phyloP scores from a whole-genome alignment of 768 basidiomycete species.

The Xanthoconium stramineum region DNA sequence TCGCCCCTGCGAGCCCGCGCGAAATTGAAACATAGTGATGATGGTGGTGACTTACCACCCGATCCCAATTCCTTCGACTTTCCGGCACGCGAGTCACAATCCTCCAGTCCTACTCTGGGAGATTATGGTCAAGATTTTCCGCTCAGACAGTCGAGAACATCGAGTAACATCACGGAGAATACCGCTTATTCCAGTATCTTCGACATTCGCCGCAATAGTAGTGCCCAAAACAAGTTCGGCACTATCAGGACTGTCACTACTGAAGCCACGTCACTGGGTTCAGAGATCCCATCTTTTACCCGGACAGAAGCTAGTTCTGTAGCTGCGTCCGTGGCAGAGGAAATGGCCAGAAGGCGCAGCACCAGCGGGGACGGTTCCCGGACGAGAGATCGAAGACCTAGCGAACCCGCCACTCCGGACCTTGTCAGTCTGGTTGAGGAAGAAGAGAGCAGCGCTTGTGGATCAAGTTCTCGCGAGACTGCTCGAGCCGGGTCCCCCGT shows the following conservation, averaged over 20 bases:
- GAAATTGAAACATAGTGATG: slow-evolving; percentile 16
- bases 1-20: slow-evolving; percentile 51
- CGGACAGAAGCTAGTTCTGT: slow-evolving; percentile 61
- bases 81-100: slow-evolving; percentile 35
- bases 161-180: slow-evolving; percentile 56
- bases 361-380: slow-evolving; percentile 26
- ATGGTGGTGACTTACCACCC: slow-evolving; percentile 6
- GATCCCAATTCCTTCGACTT: slow-evolving; percentile 28
- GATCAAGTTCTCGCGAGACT: slow-evolving; percentile 41
- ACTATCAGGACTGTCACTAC: slow-evolving; percentile 83
- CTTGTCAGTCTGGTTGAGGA: slow-evolving; percentile 71
- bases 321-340: slow-evolving; percentile 47
- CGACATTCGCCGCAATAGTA: slow-evolving; percentile 45
- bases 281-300: slow-evolving; percentile 62
- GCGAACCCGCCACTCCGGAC: slow-evolving; percentile 60
- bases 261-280: slow-evolving; percentile 63
- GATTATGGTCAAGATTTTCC: slow-evolving; percentile 36
- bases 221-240: slow-evolving; percentile 59
- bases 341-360: slow-evolving; percentile 37
- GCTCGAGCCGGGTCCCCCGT: slow-evolving; percentile 16
- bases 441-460: slow-evolving; percentile 50
- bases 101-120: slow-evolving; percentile 29
- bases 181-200: slow-evolving; percentile 61
- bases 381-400: slow-evolving; percentile 57
- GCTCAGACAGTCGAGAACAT: slow-evolving; percentile 60